Evolutionary conservation across 2,329 filamentous ascomycete genomes (phyloP).

Genomic region (Fusarium pseudocircinatum): DNA sequence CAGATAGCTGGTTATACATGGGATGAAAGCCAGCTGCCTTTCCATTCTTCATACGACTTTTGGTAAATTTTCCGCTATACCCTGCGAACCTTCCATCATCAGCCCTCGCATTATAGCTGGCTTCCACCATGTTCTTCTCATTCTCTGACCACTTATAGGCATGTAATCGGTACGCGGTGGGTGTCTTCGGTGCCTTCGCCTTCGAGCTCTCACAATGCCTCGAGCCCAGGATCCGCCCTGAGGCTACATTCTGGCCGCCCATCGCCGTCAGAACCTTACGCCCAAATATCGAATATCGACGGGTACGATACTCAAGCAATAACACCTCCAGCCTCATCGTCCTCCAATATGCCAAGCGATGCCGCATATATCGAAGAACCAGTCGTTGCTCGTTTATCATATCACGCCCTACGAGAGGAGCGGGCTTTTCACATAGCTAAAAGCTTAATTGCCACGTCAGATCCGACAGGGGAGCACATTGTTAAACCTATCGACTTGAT

Average conservation of each 20-base stretch:
- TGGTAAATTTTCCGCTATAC: constrained; percentile 64
- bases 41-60: constrained; percentile 83
- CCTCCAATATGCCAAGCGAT: constrained; percentile 54
- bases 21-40: constrained; percentile 70
- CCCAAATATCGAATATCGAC: constrained; percentile 47
- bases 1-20: constrained; percentile 80
- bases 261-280: constrained; percentile 54
- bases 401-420: constrained; percentile 84
- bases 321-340: constrained; percentile 46
- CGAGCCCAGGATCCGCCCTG: constrained; percentile 55
- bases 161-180: constrained; percentile 72
- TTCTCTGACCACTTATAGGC: constrained; percentile 55
- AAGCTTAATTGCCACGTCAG: constrained; percentile 74
- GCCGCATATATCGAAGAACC: constrained; percentile 67
- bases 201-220: constrained; percentile 56
- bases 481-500: constrained; percentile 83
- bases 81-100: neutral
- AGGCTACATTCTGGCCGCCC: constrained; percentile 56
- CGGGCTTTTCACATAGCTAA: constrained; percentile 86
- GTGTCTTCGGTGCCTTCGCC: constrained; percentile 61
- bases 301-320: constrained; percentile 51
- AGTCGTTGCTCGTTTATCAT: constrained; percentile 84
- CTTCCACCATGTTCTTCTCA: neutral
- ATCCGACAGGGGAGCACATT: constrained; percentile 79
- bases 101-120: neutral